Evolutionary conservation across 2,329 filamentous ascomycete species (phyloP).

Genomic region (Diaporthe australafricana): DNA sequence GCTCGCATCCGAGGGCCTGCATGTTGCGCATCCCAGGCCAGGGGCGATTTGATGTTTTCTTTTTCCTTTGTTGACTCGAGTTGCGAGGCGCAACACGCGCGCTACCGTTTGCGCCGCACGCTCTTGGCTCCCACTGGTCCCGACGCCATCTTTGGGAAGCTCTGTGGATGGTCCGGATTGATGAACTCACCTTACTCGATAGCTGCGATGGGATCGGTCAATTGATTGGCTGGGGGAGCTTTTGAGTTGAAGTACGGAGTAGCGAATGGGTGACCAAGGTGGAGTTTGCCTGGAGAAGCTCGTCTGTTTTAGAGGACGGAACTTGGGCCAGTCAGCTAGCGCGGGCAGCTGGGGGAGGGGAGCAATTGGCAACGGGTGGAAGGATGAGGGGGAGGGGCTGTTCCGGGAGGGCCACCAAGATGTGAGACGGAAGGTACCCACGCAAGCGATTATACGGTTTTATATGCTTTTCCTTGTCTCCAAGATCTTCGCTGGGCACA

Average conservation of each 20-base stretch:
- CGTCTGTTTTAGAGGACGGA: conserved; percentile 37
- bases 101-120: conserved; percentile 9
- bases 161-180: conserved; percentile 21
- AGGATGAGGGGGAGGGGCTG: conserved; percentile 27
- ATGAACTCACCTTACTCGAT: conserved; percentile 36
- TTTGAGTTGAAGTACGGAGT: conserved; percentile 38
- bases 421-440: conserved; percentile 14
- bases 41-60: conserved; percentile 20
- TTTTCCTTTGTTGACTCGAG: conserved; percentile 35
- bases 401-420: conserved; percentile 14
- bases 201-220: conserved; percentile 32
- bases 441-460: conserved; percentile 3
- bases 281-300: conserved; percentile 38
- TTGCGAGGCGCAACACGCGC: conserved; percentile 25
- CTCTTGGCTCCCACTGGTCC: conserved; percentile 11
- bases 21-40: conserved; percentile 23
- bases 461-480: conserved; percentile 6
- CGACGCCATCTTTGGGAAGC: not conserved
- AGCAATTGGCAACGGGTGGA: conserved; percentile 15
- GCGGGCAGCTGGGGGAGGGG: conserved; percentile 8
- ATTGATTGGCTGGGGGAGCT: conserved; percentile 37
- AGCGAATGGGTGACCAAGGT: conserved; percentile 33
- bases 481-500: conserved; percentile 2
- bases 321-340: conserved; percentile 36
- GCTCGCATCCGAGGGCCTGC: not conserved